A percentile compares a stretch with the other conserved stretches of the same genome.
These are phyloP conservation scores for Mycosphaerelloides madeirae DNA, from an alignment of 2,329 filamentous ascomycete species.

Conservation along the genomic window DNA sequence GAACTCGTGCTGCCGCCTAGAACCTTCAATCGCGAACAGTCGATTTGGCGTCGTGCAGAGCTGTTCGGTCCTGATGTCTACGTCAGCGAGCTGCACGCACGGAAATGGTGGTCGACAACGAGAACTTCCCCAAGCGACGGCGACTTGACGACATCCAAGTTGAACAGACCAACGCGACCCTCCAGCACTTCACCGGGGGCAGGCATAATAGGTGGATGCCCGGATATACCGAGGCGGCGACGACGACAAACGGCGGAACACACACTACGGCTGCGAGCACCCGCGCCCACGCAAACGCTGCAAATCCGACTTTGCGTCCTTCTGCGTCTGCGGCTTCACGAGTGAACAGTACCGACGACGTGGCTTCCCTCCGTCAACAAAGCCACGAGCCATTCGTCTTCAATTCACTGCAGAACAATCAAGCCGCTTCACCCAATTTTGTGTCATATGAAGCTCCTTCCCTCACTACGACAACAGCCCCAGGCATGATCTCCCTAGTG, in stretches of 20 bases:
- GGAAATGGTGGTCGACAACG: conserved; percentile 8
- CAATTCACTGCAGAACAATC: too few relatives aligned
- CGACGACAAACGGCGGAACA: not conserved
- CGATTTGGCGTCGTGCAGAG: too few relatives aligned
- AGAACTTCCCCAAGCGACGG: conserved; percentile 3
- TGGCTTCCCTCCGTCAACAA: too few relatives aligned
- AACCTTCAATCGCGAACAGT: too few relatives aligned
- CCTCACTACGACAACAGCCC: not conserved
- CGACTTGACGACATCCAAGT: conserved; percentile 17
- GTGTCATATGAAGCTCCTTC: conserved; percentile 10
- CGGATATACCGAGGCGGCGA: not conserved
- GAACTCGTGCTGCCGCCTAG: too few relatives aligned
- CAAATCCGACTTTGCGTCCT: too few relatives aligned
- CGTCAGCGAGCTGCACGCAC: not conserved
- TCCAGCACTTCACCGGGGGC: conserved; percentile 10
- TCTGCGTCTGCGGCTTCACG: too few relatives aligned
- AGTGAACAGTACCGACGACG: too few relatives aligned
- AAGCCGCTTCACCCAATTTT: not conserved
- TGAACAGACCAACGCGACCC: conserved; percentile 15
- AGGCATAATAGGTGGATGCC: conserved; percentile 22
- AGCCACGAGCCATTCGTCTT: not conserved
- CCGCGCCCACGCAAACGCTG: not conserved
- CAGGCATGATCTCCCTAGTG: not conserved
- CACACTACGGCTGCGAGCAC: too few relatives aligned
- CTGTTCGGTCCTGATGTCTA: not conserved